Evolutionary conservation across 75 land plant species (phyloP), one percentile per base, ranked within the genome.

Genomic region (Selaginella tamariscina): DNA sequence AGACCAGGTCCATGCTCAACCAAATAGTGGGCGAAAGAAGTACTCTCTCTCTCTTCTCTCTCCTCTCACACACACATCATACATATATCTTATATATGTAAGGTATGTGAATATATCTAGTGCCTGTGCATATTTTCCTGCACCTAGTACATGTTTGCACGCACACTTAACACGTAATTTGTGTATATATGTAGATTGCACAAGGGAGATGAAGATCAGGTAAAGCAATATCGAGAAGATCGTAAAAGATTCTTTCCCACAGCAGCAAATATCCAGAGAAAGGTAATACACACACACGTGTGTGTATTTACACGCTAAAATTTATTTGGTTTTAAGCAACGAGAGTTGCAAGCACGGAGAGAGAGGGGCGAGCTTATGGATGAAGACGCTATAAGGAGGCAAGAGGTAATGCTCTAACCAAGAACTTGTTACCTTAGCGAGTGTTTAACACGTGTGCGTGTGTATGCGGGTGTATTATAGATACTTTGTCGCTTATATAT

Each of bases 231-330:
- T 95, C 80, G 85, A 56, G 96, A 89, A 55, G 88, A 81, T 55
- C 86, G 96, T 9, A 81, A 68, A 72, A 86, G 75, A 70, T 82
- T 83, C 67, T 86, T 81, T 72, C 98, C 98, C 31, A 74, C 88
- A 39, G 73, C 71, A 32, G 66, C 74, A 68, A 93, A 85, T 64
- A 65, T 83, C 9, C 67, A 84, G 64, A 81, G 73, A 49, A 81
- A 94, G 96, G 98, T 84, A 55, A 27, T 39, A 39, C 31, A 11
- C 27, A 8, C 27, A 31, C 18, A 32, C 23, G n/a, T n/a, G n/a
- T n/a, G n/a, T n/a, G n/a, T n/a, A n/a, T n/a, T n/a, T n/a, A n/a
- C n/a, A n/a, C n/a, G n/a, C n/a, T n/a, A n/a, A n/a, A n/a, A n/a
- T n/a, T n/a, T n/a, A n/a, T n/a, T n/a, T n/a, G n/a, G n/a, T 75